Evolutionary conservation across 2,329 filamentous ascomycete genomes (phyloP).

Genomic region (Pseudogymnoascus sp.): DNA sequence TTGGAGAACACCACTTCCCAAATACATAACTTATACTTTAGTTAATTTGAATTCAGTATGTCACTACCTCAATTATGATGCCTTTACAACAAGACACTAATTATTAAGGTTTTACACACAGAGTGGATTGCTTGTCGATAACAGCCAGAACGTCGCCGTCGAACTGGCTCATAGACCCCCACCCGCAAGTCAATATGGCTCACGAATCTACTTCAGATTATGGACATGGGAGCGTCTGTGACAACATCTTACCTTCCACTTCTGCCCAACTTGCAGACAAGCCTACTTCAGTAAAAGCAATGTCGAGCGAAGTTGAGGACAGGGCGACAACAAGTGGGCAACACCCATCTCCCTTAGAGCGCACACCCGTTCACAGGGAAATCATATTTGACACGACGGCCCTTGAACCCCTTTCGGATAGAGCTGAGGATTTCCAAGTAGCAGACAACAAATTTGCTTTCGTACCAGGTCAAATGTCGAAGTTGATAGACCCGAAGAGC

Average conservation of each 20-base stretch:
- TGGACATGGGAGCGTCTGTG: not conserved
- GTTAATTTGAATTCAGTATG: not conserved
- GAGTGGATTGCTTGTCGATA: not conserved
- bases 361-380: not conserved
- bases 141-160: not conserved
- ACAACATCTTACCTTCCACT: not conserved
- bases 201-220: not conserved
- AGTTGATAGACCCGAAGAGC: constrained; percentile 69
- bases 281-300: not conserved
- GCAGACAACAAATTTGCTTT: constrained; percentile 63
- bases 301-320: not conserved
- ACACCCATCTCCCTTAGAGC: not conserved
- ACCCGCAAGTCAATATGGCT: not conserved
- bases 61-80: not conserved
- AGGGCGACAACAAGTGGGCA: not conserved
- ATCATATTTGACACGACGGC: not conserved
- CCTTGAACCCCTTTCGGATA: not conserved
- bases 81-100: not conserved
- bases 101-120: not conserved
- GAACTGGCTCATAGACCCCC: not conserved
- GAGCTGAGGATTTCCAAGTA: constrained; percentile 49
- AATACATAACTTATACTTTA: not conserved
- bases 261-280: not conserved
- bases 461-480: constrained; percentile 60
- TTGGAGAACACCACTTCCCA: not conserved